Evolutionary conservation across 805 yeast species (phyloP).

Genomic region (Yamadazyma kitorensis): DNA sequence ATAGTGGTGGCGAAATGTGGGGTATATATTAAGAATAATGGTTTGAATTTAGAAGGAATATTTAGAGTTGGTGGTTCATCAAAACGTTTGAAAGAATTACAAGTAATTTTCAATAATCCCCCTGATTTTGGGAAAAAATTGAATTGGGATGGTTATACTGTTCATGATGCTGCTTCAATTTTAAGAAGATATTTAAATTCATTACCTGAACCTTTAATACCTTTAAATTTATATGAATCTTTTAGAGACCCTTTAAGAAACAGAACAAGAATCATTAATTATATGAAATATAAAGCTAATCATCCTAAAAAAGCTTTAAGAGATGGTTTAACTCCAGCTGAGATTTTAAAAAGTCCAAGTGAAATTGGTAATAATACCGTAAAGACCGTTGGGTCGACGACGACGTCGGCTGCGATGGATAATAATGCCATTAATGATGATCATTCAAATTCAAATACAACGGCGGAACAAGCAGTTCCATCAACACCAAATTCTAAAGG

Average conservation of each 20-base stretch:
- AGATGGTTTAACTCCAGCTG: neutral
- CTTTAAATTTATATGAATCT: slow-evolving; percentile 67
- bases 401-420: neutral
- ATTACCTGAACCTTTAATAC: slow-evolving; percentile 89
- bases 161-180: slow-evolving; percentile 94
- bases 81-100: slow-evolving; percentile 82
- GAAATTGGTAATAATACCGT: neutral
- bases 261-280: slow-evolving; percentile 62
- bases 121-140: slow-evolving; percentile 88
- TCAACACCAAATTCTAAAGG: neutral
- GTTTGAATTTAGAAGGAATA: slow-evolving; percentile 80
- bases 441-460: too few relatives aligned
- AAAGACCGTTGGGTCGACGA: too few relatives aligned
- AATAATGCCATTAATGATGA: neutral
- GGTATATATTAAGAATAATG: slow-evolving; percentile 73
- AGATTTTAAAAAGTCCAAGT: neutral
- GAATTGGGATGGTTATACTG: slow-evolving; percentile 90
- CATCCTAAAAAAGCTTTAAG: slow-evolving; percentile 22
- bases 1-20: slow-evolving; percentile 96
- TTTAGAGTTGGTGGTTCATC: slow-evolving; percentile 92
- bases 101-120: slow-evolving; percentile 76
- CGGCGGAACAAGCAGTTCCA: too few relatives aligned
- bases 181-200: slow-evolving; percentile 82
- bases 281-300: slow-evolving; percentile 58
- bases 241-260: slow-evolving; percentile 74